Evolutionary conservation across 225 moss, liverwort and hornwort species (phyloP).

Genomic region (Bryum argenteum): DNA sequence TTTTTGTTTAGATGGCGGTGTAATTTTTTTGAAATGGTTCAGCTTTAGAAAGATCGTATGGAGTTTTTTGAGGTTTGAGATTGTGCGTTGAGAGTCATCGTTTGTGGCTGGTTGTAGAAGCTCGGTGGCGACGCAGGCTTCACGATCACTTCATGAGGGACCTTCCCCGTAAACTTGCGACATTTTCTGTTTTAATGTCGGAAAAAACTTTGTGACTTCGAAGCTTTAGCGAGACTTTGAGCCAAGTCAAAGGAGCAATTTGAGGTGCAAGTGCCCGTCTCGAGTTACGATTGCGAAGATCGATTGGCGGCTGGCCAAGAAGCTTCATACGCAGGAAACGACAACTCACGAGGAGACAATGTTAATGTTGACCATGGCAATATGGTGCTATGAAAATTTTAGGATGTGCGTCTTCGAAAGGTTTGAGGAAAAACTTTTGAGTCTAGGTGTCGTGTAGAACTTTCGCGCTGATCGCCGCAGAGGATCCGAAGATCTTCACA

Average conservation of each 20-base stretch:
- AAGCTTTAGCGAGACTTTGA: neutral
- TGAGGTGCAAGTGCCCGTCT: neutral
- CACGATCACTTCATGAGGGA: neutral
- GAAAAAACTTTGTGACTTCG: neutral
- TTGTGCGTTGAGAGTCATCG: slow-evolving; percentile 13
- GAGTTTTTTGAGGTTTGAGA: neutral
- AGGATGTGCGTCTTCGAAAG: slow-evolving; percentile 23
- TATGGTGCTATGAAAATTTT: slow-evolving; percentile 13
- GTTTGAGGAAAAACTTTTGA: slow-evolving; percentile 30
- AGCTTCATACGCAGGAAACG: slow-evolving; percentile 2
- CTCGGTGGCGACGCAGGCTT: slow-evolving; percentile 7
- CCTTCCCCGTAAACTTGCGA: neutral
- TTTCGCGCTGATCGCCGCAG: slow-evolving; percentile 29
- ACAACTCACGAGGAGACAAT: neutral
- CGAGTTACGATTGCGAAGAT: slow-evolving; percentile 20
- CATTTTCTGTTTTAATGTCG: slow-evolving; percentile 9
- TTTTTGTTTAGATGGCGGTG: slow-evolving; percentile 18
- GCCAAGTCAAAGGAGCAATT: neutral
- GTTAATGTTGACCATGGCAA: slow-evolving; percentile 14
- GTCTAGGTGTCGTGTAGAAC: slow-evolving; percentile 22
- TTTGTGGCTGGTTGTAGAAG: slow-evolving; percentile 4
- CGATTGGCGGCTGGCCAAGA: slow-evolving; percentile 10
- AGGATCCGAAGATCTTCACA: slow-evolving; percentile 16
- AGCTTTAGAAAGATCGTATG: neutral
- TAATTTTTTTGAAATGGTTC: neutral